Conservation (phyloP, 2,329 filamentous ascomycete genomes). For the Lecanoromycetidae sp. region DNA sequence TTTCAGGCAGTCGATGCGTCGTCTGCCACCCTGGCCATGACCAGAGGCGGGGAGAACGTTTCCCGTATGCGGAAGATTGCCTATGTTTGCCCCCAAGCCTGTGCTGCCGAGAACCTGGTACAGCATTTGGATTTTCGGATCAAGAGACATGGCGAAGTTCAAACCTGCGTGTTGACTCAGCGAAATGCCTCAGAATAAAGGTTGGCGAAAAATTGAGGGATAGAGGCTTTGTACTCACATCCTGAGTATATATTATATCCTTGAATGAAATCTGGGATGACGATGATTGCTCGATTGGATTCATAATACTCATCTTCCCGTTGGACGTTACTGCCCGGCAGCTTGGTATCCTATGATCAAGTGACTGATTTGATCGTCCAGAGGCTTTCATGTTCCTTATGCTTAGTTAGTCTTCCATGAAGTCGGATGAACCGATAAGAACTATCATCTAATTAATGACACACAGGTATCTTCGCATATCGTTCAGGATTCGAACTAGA, state of each 20-base stretch:
- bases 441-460: not conserved
- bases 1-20: not conserved
- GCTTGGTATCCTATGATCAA: not conserved
- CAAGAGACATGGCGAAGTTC: not conserved
- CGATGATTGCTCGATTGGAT: not conserved
- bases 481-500: not conserved
- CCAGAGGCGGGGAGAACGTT: not conserved
- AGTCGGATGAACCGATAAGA: not conserved
- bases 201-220: not conserved
- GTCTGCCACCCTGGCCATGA: not conserved
- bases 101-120: not conserved
- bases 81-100: not conserved
- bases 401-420: not conserved
- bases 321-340: not conserved
- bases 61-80: not conserved
- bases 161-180: not conserved
- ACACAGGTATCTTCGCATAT: not conserved
- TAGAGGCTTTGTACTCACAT: not conserved
- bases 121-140: not conserved
- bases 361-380: not conserved
- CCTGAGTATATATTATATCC: not conserved
- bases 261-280: not conserved
- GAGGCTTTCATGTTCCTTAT: not conserved
- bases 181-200: not conserved
- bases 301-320: not conserved